Evolutionary conservation across 2,329 filamentous ascomycete genomes (phyloP).

Genomic region (Pseudopyricularia cyperi): DNA sequence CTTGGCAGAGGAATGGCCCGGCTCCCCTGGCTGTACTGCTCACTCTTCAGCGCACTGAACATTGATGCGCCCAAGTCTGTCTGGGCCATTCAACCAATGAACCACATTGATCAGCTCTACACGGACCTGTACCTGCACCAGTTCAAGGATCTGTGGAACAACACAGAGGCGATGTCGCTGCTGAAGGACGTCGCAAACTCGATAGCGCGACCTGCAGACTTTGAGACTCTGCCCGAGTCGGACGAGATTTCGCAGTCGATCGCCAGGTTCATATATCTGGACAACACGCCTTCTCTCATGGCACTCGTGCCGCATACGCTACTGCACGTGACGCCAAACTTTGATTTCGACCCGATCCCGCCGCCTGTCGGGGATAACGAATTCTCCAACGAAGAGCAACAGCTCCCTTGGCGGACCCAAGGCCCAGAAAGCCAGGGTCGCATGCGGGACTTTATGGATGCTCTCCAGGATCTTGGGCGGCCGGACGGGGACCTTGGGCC

Average conservation of each 20-base stretch:
- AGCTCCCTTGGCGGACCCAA: slow-evolving; percentile 25
- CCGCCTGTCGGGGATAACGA: slow-evolving; percentile 45
- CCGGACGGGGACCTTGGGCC: background rate
- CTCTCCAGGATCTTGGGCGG: background rate
- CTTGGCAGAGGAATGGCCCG: slow-evolving; percentile 56
- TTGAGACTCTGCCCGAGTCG: slow-evolving; percentile 21
- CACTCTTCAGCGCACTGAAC: slow-evolving; percentile 68
- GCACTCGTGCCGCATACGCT: slow-evolving; percentile 53
- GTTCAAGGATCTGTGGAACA: slow-evolving; percentile 78
- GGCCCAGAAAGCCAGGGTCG: background rate
- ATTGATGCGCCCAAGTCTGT: slow-evolving; percentile 67
- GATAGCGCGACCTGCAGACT: background rate
- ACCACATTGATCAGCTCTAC: slow-evolving; percentile 53
- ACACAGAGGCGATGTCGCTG: slow-evolving; percentile 52
- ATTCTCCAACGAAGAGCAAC: slow-evolving; percentile 29
- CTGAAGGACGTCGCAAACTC: slow-evolving; percentile 50
- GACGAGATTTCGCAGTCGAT: slow-evolving; percentile 34
- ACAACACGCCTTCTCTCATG: slow-evolving; percentile 60
- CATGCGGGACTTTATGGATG: background rate
- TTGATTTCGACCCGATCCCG: slow-evolving; percentile 72
- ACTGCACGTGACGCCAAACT: slow-evolving; percentile 51
- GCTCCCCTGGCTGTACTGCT: slow-evolving; percentile 74
- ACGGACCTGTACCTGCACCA: slow-evolving; percentile 64
- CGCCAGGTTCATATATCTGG: slow-evolving; percentile 66
- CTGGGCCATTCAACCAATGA: slow-evolving; percentile 65